Conservation (phyloP, 1,284 basidiomycete species). For the Ganoderma sinense region DNA sequence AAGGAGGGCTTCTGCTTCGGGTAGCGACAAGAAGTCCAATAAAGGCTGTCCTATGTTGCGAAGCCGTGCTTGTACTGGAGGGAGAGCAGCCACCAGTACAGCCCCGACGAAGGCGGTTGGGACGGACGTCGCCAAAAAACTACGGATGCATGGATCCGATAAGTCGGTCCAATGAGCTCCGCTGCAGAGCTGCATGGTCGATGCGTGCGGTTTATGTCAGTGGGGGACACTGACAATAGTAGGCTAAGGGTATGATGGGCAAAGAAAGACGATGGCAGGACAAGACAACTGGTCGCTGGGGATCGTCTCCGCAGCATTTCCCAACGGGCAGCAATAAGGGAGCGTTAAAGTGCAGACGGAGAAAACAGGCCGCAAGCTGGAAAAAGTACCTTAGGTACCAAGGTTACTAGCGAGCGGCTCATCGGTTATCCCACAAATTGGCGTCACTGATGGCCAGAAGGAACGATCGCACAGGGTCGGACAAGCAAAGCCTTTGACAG, state of each 20-base stretch:
- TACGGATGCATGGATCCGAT: conserved; percentile 58
- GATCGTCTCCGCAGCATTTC: not conserved
- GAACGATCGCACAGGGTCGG: too few relatives aligned
- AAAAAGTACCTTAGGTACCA: too few relatives aligned
- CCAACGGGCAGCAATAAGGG: not conserved
- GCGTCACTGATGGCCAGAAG: too few relatives aligned
- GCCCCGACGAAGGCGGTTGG: conserved; percentile 59
- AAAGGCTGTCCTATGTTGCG: conserved; percentile 47
- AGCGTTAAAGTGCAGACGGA: not conserved
- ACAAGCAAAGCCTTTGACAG: too few relatives aligned
- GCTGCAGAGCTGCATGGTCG: conserved; percentile 27
- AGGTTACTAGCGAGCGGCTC: too few relatives aligned
- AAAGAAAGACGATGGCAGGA: not conserved
- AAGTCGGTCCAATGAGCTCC: conserved; percentile 51
- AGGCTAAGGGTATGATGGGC: not conserved
- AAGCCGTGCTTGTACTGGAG: conserved; percentile 39
- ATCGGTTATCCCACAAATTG: too few relatives aligned
- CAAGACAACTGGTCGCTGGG: not conserved
- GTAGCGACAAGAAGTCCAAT: conserved; percentile 56
- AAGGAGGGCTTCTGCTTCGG: conserved; percentile 64
- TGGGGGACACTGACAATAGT: not conserved
- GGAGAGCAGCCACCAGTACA: conserved; percentile 48
- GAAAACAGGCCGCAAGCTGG: not conserved
- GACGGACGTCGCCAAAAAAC: conserved; percentile 59
- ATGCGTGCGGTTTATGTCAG: not conserved